A percentile compares a stretch with the other conserved stretches of the same genome.
Evolutionary conservation across 2,329 filamentous ascomycete species (phyloP).

Genomic region (Colletotrichum falcatum): DNA sequence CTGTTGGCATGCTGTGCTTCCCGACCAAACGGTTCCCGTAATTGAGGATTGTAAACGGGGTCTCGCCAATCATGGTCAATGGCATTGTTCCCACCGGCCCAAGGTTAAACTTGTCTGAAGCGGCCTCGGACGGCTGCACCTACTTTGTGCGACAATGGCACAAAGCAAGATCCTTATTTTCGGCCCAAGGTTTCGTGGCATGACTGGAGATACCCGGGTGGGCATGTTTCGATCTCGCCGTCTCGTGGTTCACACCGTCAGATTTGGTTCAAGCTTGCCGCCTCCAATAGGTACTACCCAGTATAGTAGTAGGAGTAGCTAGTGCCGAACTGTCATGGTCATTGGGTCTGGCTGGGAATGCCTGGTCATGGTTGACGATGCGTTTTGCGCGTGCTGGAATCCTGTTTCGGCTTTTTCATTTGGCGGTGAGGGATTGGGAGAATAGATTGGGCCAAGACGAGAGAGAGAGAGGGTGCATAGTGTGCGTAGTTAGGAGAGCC

Average conservation of each 20-base stretch:
- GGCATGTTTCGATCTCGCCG: constrained; percentile 12
- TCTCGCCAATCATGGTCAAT: constrained; percentile 39
- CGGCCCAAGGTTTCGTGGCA: constrained; percentile 9
- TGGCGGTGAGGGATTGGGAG: constrained; percentile 28
- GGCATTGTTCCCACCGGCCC: constrained; percentile 38
- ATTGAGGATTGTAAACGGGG: constrained; percentile 42
- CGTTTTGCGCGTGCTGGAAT: not conserved
- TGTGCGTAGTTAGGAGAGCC: not conserved
- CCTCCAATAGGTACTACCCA: too few relatives aligned
- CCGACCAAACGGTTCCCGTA: constrained; percentile 41
- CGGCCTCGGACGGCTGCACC: constrained; percentile 38
- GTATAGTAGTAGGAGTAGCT: not conserved
- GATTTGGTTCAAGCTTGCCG: constrained; percentile 5
- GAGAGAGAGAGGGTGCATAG: too few relatives aligned
- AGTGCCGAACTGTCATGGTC: not conserved
- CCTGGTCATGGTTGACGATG: constrained; percentile 6
- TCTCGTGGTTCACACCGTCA: constrained; percentile 17
- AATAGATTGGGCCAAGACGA: constrained; percentile 18
- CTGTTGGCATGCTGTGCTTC: constrained; percentile 43
- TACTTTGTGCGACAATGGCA: constrained; percentile 31
- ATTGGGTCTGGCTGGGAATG: constrained; percentile 10
- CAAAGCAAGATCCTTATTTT: constrained; percentile 33
- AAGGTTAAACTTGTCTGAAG: constrained; percentile 39
- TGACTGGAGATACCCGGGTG: constrained; percentile 5
- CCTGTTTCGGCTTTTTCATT: constrained; percentile 6